phyloP scores from a whole-genome alignment of 2,329 filamentous ascomycete genomes.

The Arachnomyces sp. region DNA sequence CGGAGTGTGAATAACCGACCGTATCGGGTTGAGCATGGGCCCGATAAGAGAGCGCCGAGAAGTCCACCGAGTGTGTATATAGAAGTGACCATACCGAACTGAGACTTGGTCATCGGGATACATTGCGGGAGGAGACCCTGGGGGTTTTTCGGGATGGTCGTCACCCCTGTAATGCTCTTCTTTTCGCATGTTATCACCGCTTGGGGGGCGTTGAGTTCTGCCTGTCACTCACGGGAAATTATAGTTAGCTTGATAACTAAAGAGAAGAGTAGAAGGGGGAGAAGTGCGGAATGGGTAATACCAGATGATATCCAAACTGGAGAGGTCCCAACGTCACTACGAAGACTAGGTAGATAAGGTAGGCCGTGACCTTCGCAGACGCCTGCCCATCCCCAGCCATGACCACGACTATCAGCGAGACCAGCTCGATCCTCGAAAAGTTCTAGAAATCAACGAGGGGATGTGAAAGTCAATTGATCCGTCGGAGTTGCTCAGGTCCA shows the following conservation, averaged over 20 bases:
- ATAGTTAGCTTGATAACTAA: constrained; percentile 6
- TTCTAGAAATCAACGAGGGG: background rate
- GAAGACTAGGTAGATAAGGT: constrained; percentile 67
- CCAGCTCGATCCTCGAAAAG: too few species aligned
- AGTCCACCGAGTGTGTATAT: constrained; percentile 88
- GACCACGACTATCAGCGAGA: too few species aligned
- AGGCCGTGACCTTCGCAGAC: constrained; percentile 53
- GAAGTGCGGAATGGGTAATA: constrained; percentile 33
- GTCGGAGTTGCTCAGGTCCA: too few species aligned
- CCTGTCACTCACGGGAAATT: constrained; percentile 42
- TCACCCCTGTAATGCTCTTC: constrained; percentile 39
- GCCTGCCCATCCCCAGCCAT: constrained; percentile 1
- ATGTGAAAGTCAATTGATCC: too few species aligned
- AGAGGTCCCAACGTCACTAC: constrained; percentile 78
- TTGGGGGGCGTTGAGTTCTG: constrained; percentile 91
- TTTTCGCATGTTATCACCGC: constrained; percentile 83
- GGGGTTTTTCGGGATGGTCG: constrained; percentile 28
- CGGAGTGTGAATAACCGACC: constrained; percentile 73
- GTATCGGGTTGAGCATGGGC: constrained; percentile 67
- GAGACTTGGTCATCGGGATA: constrained; percentile 74
- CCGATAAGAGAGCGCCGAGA: constrained; percentile 70
- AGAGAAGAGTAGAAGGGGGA: constrained; percentile 8
- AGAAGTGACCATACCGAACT: constrained; percentile 81
- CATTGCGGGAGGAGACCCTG: constrained; percentile 76
- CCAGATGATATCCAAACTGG: constrained; percentile 90